Base-by-base conservation (phyloP, 495 filamentous ascomycete genomes). In the Aspergillus avenaceus region DNA sequence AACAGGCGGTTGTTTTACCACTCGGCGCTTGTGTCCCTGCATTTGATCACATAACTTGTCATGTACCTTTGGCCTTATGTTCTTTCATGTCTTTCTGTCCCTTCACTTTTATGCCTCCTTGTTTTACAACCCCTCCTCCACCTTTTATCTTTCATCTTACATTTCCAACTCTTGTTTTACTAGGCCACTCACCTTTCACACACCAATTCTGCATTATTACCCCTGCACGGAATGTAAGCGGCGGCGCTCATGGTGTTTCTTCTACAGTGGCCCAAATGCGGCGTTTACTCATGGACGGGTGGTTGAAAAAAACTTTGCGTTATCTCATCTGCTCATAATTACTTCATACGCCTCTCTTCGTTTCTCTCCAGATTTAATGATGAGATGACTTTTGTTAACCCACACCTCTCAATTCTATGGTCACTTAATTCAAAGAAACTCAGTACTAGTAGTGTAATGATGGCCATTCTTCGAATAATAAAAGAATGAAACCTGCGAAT, bases 181-280 rank as follows among this genome's bases (percentile, higher is more conserved):
- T 25, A 51, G 49, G 52, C 49, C 41, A 44, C 11, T 22, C 7
- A 13, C 9, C 45, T 46, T 26, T 28, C 9, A 25, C 53, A 50
- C 21, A 24, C 37, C 18, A 29, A 41, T 57, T 16, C 31, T 31
- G 37, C 29, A 34, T 48, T 55, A 56, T 54, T 49, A 40, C 36
- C 46, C 50, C 50, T 53, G 49, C 53, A 54, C 44, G 28, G 50
- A 49, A 59, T 68, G 52, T 54, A 56, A 71, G 61, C 69, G 54
- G 54, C 50, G 67, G 67, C 67, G 70, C 67, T 65, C 47, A 61
- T 63, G 68, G 66, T 66, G 61, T 73, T 70, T 52, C n/a, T n/a
- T n/a, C 42, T 28, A 47, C 22, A 25, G 53, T 54, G 51, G 54
- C 52, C 50, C 48, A 42, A 42, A 56, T 54, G 32, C 27, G 61